Conservation (phyloP, 768 basidiomycete genomes). For the Phanerochaete carnosa region DNA sequence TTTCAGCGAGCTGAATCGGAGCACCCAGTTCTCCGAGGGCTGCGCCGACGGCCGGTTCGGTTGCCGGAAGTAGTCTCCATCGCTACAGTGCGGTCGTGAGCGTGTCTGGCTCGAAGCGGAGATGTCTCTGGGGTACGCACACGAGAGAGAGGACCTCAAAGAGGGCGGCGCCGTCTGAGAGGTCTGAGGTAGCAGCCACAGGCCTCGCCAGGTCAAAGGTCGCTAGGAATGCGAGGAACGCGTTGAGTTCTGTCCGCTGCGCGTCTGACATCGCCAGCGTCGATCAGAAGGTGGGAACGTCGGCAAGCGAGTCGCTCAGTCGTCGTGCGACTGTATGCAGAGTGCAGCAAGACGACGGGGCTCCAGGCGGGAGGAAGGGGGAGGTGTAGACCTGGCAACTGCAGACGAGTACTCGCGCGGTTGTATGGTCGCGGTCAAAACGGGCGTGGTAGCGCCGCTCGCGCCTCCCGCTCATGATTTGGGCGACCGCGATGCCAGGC, state of each 20-base stretch:
- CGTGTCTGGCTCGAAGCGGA: not conserved
- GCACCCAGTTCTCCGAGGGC: slow-evolving; percentile 83
- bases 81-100: slow-evolving; percentile 40
- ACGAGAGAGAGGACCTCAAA: slow-evolving; percentile 73
- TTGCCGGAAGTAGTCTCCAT: slow-evolving; percentile 74
- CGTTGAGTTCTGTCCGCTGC: slow-evolving; percentile 63
- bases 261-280: slow-evolving; percentile 26
- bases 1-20: slow-evolving; percentile 81
- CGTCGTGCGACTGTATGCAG: not conserved
- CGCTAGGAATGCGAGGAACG: slow-evolving; percentile 78
- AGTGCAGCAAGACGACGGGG: not conserved
- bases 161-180: slow-evolving; percentile 76
- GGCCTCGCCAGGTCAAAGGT: slow-evolving; percentile 68
- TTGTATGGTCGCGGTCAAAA: not conserved
- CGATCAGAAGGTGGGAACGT: not conserved
- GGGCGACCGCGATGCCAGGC: no score
- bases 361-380: not conserved
- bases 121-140: slow-evolving; percentile 41
- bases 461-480: no score
- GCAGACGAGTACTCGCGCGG: not conserved
- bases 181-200: slow-evolving; percentile 61
- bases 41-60: slow-evolving; percentile 55
- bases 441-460: not conserved
- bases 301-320: not conserved
- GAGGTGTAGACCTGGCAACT: not conserved